Base-by-base conservation (phyloP, 345 rosid genomes). In the Eucalyptus coolabah region DNA sequence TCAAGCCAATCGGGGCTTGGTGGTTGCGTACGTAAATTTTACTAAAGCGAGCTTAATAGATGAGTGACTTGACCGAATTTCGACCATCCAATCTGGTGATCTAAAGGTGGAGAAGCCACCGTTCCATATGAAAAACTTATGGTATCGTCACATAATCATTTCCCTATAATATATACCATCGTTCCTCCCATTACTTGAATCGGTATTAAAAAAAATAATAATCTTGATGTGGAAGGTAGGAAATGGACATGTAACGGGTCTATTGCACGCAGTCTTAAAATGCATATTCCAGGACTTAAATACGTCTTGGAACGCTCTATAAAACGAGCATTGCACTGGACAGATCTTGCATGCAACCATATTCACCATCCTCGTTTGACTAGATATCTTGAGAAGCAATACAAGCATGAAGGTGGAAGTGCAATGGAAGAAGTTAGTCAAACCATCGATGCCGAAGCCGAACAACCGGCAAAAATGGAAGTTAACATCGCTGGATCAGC, bases 371-470 rank as follows among this genome's bases (percentile, higher is more conserved):
- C 42, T 32, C 1, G 77, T 65, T 65, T 60, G 19, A 15, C 37
- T 65, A n/a, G n/a, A 60, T 28, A 28, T 28, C 37, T 15, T 60
- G 42, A 32, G 81, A 32, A 32, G 81, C 81, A 34, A 69, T 34
- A 40, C 81, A 87, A 59, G 82, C 60, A 89, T 90, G 94, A 89
- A 88, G 69, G 89, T 94, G 69, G 89, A 90, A 80, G 87, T 92
- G 24, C 50, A 88, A 53, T 91, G 93, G 40, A 91, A 88, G 88
- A 93, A 93, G 42, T 56, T 92, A 54, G 91, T 93, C 90, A 93
- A 90, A 69, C 96, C 95, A 77, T 92, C 93, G 28, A 56, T 77
- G 50, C 94, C 93, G 21, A 95, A 94, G 18, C 95, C 94, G 32
- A 18, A 82, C 67, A 89, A 93, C 42, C 90, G 88, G 12, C 90